Evolutionary conservation across 805 yeast species (phyloP).

Genomic region (Ogataea haglerorum): DNA sequence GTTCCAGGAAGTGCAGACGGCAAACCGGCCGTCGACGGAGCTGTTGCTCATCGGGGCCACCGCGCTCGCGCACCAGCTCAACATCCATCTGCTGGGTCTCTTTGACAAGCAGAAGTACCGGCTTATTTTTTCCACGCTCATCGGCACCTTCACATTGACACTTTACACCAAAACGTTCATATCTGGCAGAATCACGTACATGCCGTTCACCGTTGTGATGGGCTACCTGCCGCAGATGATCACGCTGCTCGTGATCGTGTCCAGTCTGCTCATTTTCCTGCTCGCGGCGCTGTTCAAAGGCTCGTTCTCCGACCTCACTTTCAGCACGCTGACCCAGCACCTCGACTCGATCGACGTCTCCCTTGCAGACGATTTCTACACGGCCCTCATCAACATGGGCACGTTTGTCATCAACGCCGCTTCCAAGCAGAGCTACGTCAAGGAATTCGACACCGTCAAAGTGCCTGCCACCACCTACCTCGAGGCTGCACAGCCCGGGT

Average conservation of each 20-base stretch:
- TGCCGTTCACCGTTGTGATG: slow-evolving; percentile 54
- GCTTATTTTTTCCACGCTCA: slow-evolving; percentile 57
- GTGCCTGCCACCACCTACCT: slow-evolving; percentile 57
- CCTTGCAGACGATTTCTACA: slow-evolving; percentile 62
- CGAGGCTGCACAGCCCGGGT: slow-evolving; percentile 33
- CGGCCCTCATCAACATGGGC: slow-evolving; percentile 58
- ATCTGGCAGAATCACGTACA: slow-evolving; percentile 39
- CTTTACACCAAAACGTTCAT: slow-evolving; percentile 43
- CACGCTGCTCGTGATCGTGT: slow-evolving; percentile 43
- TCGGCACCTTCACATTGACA: slow-evolving; percentile 51
- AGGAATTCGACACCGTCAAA: slow-evolving; percentile 49
- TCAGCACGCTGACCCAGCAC: slow-evolving; percentile 34
- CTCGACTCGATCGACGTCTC: slow-evolving; percentile 37
- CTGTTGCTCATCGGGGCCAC: slow-evolving; percentile 49
- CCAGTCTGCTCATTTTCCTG: slow-evolving; percentile 52
- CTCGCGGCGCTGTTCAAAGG: slow-evolving; percentile 58
- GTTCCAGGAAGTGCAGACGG: slow-evolving; percentile 64
- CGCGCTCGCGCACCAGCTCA: slow-evolving; percentile 55
- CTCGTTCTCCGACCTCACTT: slow-evolving; percentile 31
- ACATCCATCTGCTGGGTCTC: slow-evolving; percentile 61
- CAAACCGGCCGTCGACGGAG: slow-evolving; percentile 50
- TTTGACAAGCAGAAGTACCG: slow-evolving; percentile 51
- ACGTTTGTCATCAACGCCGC: slow-evolving; percentile 64
- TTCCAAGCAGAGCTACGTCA: slow-evolving; percentile 60
- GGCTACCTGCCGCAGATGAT: slow-evolving; percentile 68